A percentile compares a stretch with the other conserved stretches of the same genome.
Evolutionary conservation across 2,329 filamentous ascomycete genomes (phyloP).

Genomic region (Arthrobotrys megalospora): DNA sequence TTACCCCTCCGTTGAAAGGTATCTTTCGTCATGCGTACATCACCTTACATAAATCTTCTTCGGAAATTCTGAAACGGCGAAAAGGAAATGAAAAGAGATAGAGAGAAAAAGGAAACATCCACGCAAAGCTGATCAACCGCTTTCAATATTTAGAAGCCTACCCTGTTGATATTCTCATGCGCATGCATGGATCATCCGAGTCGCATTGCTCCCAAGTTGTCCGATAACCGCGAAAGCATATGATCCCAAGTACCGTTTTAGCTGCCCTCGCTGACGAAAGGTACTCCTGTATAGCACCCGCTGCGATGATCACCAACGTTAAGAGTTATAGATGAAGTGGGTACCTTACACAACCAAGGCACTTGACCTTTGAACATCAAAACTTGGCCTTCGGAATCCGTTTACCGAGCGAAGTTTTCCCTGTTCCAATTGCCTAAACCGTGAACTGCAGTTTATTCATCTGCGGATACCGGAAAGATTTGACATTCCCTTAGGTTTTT

Average conservation of each 20-base stretch:
- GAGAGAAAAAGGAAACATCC: not conserved
- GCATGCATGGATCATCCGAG: constrained; percentile 22
- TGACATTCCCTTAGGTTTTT: not conserved
- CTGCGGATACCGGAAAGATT: not conserved
- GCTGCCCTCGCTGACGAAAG: constrained; percentile 10
- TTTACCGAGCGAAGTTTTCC: constrained; percentile 13
- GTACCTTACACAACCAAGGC: constrained; percentile 8
- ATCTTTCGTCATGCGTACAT: constrained; percentile 55
- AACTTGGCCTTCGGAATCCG: constrained; percentile 25
- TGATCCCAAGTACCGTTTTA: constrained; percentile 27
- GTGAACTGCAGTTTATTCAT: not conserved
- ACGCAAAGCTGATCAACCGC: not conserved
- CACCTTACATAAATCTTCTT: constrained; percentile 17
- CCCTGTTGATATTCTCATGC: not conserved
- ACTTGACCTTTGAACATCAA: constrained; percentile 24
- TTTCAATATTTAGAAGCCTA: not conserved
- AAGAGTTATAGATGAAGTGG: not conserved
- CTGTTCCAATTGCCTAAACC: constrained; percentile 7
- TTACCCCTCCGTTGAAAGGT: constrained; percentile 8
- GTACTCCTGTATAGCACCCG: constrained; percentile 12
- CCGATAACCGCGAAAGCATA: constrained; percentile 29
- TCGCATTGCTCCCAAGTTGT: not conserved
- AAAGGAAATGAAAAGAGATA: constrained; percentile 8
- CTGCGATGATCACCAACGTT: constrained; percentile 7
- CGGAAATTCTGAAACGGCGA: constrained; percentile 19